Evolutionary conservation across 345 rosid species (phyloP), one percentile per base, ranked within the genome.

Genomic region (Nephelium lappaceum): DNA sequence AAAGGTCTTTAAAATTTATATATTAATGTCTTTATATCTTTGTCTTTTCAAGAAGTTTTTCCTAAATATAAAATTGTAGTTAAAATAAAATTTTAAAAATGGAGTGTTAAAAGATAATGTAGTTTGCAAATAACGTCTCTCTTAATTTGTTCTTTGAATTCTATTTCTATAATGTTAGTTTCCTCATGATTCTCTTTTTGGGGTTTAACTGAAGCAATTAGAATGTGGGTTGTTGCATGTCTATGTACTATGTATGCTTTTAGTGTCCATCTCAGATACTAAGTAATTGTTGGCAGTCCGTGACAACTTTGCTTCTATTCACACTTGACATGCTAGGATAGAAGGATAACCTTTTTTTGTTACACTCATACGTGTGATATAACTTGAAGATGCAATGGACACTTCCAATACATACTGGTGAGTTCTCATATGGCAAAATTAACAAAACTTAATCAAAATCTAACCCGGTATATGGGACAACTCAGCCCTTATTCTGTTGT

Each of bases 331-430:
- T 60, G 64, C 64, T 21, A 60, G 64, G 21, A 60, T 64, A 64
- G 36, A 31, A 64, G 7, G 39, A 14, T 64, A 64, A 23, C 31
- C 3, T 60, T 19, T 60, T 60, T 60, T 21, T n/a, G 9, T 60
- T 7, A 60, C 14, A 21, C 5, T 60, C 27, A 5, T 60, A 18
- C 14, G n/a, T n/a, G 31, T 25, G 42, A 36, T 27, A 24, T 14
- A 31, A 36, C 42, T 65, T 65, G 69, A 65, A 65, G 69, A 65
- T 65, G n/a, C 39, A 27, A 27, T 31, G 43, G 43, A 31, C 69
- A 65, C n/a, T 1, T 27, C n/a, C 63, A 21, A 58, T 58, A 23
- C 63, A 58, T 19, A 23, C 16, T 58, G 63, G 8, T 23, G 3
- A 57, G n/a, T 57, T 57, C 61, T n/a, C 24, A 7, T 57, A 57